phyloP scores from a whole-genome alignment of 768 basidiomycete species.

The Russula lepida region DNA sequence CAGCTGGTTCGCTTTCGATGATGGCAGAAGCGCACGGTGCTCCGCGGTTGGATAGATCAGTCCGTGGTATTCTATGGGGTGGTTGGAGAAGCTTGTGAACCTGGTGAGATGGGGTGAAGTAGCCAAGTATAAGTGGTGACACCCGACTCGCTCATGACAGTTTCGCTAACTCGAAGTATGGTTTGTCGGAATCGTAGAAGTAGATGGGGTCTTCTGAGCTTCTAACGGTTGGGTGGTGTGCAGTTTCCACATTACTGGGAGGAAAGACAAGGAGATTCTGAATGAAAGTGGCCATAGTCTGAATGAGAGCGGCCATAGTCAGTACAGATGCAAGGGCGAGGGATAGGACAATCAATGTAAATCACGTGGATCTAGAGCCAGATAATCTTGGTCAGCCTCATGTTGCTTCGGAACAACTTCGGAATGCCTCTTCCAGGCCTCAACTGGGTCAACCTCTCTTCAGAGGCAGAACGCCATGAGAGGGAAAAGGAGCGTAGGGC shows the following conservation, averaged over 20 bases:
- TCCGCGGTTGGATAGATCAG: slow-evolving; percentile 16
- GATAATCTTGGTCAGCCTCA: background rate
- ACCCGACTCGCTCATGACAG: background rate
- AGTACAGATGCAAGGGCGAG: too few relatives aligned
- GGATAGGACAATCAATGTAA: too few relatives aligned
- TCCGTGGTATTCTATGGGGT: slow-evolving; percentile 7
- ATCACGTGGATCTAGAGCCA: slow-evolving; percentile 9
- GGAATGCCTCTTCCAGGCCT: slow-evolving; percentile 2
- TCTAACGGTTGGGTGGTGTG: background rate
- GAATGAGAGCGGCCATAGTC: too few relatives aligned
- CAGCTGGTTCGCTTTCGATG: background rate
- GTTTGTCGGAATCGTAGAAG: slow-evolving; percentile 13
- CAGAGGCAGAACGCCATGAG: background rate
- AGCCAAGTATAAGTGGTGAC: background rate
- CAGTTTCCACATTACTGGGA: background rate
- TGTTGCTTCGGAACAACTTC: too few relatives aligned
- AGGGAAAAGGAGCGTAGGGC: slow-evolving; percentile 2
- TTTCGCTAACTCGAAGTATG: slow-evolving; percentile 11
- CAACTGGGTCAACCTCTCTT: background rate
- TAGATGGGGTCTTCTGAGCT: background rate
- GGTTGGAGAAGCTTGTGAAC: slow-evolving; percentile 18
- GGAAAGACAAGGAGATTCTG: background rate
- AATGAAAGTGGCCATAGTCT: background rate
- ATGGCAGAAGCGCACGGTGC: slow-evolving; percentile 14
- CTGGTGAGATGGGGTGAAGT: background rate